Conservation (phyloP, 352 stramenopile genomes). For the Peronospora farinosa region DNA sequence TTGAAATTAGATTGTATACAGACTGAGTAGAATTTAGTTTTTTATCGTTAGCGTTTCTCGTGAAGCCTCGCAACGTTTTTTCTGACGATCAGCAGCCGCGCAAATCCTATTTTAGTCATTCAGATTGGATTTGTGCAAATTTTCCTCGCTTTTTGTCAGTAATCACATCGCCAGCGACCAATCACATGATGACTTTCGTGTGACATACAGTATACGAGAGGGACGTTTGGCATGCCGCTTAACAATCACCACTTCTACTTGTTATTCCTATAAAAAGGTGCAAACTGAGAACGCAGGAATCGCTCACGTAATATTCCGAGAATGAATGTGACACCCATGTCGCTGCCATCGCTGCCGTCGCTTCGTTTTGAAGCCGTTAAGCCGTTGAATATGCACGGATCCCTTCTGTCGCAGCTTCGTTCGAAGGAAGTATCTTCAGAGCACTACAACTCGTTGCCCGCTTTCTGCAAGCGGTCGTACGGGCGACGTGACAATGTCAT, state of each 20-base stretch:
- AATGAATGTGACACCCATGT: conserved; percentile 11
- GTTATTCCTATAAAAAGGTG: conserved; percentile 11
- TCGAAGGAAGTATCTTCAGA: conserved; percentile 8
- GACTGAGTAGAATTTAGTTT: no score
- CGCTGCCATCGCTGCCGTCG: conserved; percentile 19
- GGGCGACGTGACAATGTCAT: not conserved
- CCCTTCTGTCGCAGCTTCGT: conserved; percentile 8
- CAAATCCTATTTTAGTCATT: no score
- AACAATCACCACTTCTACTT: not conserved
- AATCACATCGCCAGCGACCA: no score
- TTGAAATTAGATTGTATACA: no score
- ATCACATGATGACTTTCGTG: no score
- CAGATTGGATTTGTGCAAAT: no score
- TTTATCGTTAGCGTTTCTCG: no score
- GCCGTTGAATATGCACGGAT: conserved; percentile 6
- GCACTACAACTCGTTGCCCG: conserved; percentile 4
- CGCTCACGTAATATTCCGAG: not conserved
- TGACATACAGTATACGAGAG: no score
- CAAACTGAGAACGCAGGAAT: not conserved
- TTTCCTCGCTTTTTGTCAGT: no score
- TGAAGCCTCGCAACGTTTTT: no score
- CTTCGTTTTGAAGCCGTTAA: conserved; percentile 12
- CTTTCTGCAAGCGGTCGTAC: conserved; percentile 12
- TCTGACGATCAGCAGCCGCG: no score
- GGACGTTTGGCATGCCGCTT: no score